Base-by-base conservation (phyloP, 306 rosid genomes). In the Cicer chorassanicum region DNA sequence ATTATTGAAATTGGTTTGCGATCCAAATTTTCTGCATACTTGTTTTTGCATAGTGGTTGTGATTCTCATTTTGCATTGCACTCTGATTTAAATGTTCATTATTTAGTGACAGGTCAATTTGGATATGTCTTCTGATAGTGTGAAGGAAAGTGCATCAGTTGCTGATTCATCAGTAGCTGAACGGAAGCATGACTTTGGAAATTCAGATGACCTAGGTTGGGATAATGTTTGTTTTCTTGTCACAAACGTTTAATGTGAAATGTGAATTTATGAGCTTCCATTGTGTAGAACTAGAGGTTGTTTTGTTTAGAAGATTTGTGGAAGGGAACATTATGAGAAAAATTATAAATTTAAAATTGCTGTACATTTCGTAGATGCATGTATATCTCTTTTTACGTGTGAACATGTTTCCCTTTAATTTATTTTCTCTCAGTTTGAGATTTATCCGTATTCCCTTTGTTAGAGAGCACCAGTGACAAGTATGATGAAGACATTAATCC, bases 161-260 rank as follows among this genome's bases (percentile, higher is more conserved):
- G 96, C 85, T 81, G 91, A 88, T 74, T 91, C 91, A 54, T 91
- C 91, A 1, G 84, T 81, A 55, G 77, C 89, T 60, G 90, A 88
- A 45, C 81, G 89, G 89, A 88, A 81, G 70, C 86, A 78, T 51
- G 90, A 87, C 46, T 74, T 84, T 73, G 88, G 90, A 67, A 84
- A 81, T 82, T 84, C 86, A 12, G 88, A 87, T 77, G 89, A 76
- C 68, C 90, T 87, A 76, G 93, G 93, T 88, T 68, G 51, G 19
- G 56, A 70, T 75, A 6, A 29, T 29, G 36, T 29, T 56, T 66
- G 34, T 73, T 77, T 68, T 50, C 46, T 56, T 65, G 60, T 72
- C 15, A 10, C 18, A 29, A 29, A 44, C 4, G 5, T 49, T 63
- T 64, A 54, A 18, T 50, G 75, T 74, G 70, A 56, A 69, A 41